phyloP scores from a whole-genome alignment of 192 early-diverging fungal genomes.

The Backusella parvicylindrica region DNA sequence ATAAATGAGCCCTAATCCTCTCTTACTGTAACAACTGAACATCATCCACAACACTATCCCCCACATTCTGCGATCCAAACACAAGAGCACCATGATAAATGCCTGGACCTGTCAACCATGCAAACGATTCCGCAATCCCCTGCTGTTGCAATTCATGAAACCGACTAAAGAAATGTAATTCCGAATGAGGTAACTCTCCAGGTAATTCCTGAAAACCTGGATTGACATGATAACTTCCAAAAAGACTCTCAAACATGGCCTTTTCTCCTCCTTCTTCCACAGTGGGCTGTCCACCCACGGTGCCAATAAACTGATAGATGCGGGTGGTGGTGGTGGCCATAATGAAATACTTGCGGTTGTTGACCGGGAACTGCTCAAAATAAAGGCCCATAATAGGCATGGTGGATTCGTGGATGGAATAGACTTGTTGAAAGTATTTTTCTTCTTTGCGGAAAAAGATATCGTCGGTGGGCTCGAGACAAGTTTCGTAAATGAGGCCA shows the following conservation, averaged over 20 bases:
- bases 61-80: conserved; percentile 67
- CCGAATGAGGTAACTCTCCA: conserved; percentile 50
- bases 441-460: conserved; percentile 77
- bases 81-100: conserved; percentile 82
- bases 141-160: conserved; percentile 65
- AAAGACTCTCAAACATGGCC: conserved; percentile 76
- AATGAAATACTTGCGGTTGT: conserved; percentile 72
- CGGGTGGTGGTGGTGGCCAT: conserved; percentile 78
- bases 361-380: conserved; percentile 77
- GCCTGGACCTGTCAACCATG: conserved; percentile 89
- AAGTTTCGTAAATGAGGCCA: conserved; percentile 88
- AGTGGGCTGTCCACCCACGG: conserved; percentile 23
- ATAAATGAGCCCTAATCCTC: too few relatives aligned
- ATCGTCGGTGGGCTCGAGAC: conserved; percentile 83
- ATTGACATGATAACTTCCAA: conserved; percentile 63
- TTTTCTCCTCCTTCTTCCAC: conserved; percentile 32
- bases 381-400: conserved; percentile 77
- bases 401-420: conserved; percentile 64
- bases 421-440: conserved; percentile 69
- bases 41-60: conserved; percentile 80
- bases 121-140: conserved; percentile 74
- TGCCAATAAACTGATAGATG: conserved; percentile 92
- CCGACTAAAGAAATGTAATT: conserved; percentile 67
- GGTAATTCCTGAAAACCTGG: conserved; percentile 64
- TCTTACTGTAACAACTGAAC: conserved; percentile 79